Percentiles rank a stretch among this genome's conserved stretches.
phyloP scores from a whole-genome alignment of 2,329 filamentous ascomycete genomes.

The Penicillium sp. region DNA sequence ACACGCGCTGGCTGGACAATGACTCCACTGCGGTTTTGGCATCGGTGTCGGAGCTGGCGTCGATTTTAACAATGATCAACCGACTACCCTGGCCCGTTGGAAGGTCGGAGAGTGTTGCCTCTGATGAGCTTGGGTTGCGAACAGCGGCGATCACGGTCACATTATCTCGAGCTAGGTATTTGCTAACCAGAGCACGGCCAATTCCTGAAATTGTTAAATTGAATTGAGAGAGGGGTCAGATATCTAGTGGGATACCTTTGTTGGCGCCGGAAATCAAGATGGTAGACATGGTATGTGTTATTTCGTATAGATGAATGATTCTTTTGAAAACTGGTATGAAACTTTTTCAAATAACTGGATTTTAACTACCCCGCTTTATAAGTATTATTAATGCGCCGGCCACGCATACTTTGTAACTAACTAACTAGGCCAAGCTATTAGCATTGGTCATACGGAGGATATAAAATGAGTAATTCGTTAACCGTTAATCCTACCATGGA shows the following conservation, averaged over 20 bases:
- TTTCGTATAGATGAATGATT: not conserved
- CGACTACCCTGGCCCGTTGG: not conserved
- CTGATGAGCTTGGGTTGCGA: slow-evolving; percentile 1
- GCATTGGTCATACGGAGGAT: too few species aligned
- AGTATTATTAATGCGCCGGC: too few species aligned
- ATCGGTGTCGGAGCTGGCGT: not conserved
- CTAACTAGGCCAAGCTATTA: too few species aligned
- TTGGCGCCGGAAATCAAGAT: not conserved
- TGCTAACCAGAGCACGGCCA: not conserved
- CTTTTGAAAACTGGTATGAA: not conserved
- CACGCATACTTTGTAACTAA: too few species aligned
- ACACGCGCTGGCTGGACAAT: not conserved
- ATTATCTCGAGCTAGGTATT: not conserved
- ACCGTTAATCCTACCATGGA: too few species aligned
- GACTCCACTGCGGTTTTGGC: not conserved
- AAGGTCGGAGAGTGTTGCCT: not conserved
- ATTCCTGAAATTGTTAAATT: not conserved
- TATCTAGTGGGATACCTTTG: not conserved
- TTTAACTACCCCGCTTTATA: too few species aligned
- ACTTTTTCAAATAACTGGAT: too few species aligned
- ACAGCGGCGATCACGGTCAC: not conserved
- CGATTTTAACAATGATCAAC: not conserved
- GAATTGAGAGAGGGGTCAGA: not conserved
- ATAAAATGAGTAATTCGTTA: too few species aligned
- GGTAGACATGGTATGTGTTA: not conserved